Conservation (phyloP, 306 rosid genomes). For the Trifolium fragiferum region DNA sequence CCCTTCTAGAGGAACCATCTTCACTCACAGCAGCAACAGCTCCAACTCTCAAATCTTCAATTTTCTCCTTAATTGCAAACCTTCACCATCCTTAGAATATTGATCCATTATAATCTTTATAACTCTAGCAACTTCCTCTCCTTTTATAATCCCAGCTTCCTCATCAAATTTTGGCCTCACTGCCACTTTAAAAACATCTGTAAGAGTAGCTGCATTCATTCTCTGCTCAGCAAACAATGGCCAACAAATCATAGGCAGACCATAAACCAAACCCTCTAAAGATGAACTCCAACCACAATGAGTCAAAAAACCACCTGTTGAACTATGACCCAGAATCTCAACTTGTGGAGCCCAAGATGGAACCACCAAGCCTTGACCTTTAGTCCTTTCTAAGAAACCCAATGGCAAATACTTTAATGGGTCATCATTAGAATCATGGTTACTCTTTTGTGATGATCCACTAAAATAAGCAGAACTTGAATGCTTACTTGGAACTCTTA, state of each 20-base stretch:
- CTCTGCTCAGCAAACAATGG: conserved; percentile 28
- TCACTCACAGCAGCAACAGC: neutral
- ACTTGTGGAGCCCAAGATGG: conserved; percentile 42
- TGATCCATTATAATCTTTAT: conserved; percentile 2
- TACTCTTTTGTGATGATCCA: neutral
- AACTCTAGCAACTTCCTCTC: neutral
- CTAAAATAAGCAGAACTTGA: neutral
- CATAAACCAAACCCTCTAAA: conserved; percentile 14
- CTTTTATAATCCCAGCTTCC: neutral
- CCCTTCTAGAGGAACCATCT: conserved; percentile 1
- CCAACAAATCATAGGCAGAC: conserved; percentile 30
- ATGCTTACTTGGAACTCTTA: conserved; percentile 7
- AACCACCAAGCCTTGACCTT: conserved; percentile 23
- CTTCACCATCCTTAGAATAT: neutral
- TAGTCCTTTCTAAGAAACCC: conserved; percentile 16
- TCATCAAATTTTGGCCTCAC: neutral
- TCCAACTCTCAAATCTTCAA: neutral
- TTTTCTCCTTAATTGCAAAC: neutral
- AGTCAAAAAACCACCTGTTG: conserved; percentile 22
- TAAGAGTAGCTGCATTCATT: neutral
- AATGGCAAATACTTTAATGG: neutral
- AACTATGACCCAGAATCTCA: neutral
- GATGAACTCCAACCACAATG: conserved; percentile 42
- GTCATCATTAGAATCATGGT: neutral
- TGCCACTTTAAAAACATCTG: neutral